phyloP scores from a whole-genome alignment of 208 protist species.

The Trypanosoma melophagium region DNA sequence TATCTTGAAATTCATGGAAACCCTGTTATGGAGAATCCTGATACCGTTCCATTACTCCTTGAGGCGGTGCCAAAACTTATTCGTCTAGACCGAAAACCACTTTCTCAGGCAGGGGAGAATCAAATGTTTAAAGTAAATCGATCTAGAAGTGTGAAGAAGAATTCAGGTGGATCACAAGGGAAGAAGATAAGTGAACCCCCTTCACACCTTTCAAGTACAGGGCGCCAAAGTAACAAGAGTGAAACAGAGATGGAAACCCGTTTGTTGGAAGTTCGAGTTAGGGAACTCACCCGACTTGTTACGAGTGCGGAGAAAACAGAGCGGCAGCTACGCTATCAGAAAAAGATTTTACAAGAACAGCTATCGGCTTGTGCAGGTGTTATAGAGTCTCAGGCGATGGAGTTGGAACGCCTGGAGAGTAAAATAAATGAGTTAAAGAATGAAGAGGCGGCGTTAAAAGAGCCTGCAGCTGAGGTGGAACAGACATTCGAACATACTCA shows the following conservation, averaged over 20 bases:
- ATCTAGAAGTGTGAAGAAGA: constrained; percentile 19
- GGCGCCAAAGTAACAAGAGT: background rate
- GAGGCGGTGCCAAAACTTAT: constrained; percentile 49
- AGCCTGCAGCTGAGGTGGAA: constrained; percentile 49
- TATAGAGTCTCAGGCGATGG: constrained; percentile 56
- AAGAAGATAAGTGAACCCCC: constrained; percentile 2
- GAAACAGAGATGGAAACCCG: constrained; percentile 39
- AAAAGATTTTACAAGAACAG: constrained; percentile 54
- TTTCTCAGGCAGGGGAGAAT: constrained; percentile 71
- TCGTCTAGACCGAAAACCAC: constrained; percentile 54
- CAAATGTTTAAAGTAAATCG: constrained; percentile 40
- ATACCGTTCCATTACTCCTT: constrained; percentile 26
- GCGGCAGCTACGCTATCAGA: constrained; percentile 40
- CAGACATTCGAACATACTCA: constrained; percentile 79
- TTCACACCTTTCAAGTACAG: background rate
- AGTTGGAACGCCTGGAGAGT: constrained; percentile 45
- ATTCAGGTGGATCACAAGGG: background rate
- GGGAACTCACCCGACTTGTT: constrained; percentile 64
- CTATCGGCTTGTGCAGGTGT: constrained; percentile 52
- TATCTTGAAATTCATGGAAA: constrained; percentile 68
- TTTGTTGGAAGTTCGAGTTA: constrained; percentile 56
- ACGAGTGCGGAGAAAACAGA: constrained; percentile 46
- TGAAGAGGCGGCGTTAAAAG: constrained; percentile 39
- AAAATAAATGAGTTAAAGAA: constrained; percentile 46
- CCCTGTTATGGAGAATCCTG: constrained; percentile 32